Percentiles rank a stretch among this genome's conserved stretches.
These are phyloP conservation scores for Geranium rotundifolium DNA, from an alignment of 345 rosid genomes.

Conservation along the genomic window DNA sequence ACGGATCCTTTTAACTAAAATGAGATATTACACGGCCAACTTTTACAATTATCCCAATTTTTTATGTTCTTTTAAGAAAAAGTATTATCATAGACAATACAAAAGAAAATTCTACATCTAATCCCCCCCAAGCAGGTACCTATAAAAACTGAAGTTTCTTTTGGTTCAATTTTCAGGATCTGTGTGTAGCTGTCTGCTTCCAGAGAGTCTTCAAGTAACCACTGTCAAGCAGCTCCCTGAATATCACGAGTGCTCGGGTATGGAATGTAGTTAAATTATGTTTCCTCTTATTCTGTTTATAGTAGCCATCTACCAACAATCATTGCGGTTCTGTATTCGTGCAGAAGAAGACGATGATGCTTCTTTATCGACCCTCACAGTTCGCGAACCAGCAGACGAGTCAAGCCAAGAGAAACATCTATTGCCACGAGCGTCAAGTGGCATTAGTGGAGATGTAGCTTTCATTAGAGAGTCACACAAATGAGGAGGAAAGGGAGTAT, in stretches of 20 bases:
- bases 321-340: conserved; percentile 2
- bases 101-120: too few relatives aligned
- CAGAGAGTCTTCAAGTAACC: conserved; percentile 70
- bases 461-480: conserved; percentile 36
- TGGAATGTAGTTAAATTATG: background rate
- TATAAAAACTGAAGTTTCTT: too few relatives aligned
- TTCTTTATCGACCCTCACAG: conserved; percentile 27
- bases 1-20: too few relatives aligned
- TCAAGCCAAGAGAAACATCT: conserved; percentile 41
- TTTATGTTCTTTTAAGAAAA: too few relatives aligned
- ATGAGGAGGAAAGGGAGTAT: background rate
- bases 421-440: conserved; percentile 15
- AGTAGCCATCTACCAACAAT: too few relatives aligned
- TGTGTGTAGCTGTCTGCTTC: conserved; percentile 63
- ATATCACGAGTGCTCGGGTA: conserved; percentile 39
- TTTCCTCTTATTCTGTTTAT: background rate
- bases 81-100: too few relatives aligned
- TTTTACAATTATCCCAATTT: too few relatives aligned
- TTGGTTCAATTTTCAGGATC: conserved; percentile 30
- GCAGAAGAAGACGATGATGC: conserved; percentile 42
- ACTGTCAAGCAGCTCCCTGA: conserved; percentile 56
- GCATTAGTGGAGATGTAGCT: conserved; percentile 25
- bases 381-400: conserved; percentile 36
- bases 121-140: too few relatives aligned
- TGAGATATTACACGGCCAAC: too few relatives aligned